Conservation (phyloP, 352 stramenopile genomes). For the Globisporangium acanthophoron region DNA sequence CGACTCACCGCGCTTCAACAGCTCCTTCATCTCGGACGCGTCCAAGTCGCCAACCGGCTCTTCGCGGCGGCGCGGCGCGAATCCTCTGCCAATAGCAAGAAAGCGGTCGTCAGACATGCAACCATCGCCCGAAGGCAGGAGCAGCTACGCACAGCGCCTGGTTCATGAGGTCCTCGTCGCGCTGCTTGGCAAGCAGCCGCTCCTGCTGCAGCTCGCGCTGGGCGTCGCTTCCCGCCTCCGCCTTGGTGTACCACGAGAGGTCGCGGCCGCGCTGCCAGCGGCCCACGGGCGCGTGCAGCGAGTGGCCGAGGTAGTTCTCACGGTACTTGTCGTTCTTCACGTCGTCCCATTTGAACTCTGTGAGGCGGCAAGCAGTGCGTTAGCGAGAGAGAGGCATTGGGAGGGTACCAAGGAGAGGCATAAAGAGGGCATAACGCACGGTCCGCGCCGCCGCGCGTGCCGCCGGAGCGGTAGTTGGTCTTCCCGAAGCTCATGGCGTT, state of each 20-base stretch:
- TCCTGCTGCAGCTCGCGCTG: constrained; percentile 57
- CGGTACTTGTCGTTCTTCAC: constrained; percentile 92
- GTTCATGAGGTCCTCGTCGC: constrained; percentile 89
- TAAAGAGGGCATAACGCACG: constrained; percentile 34
- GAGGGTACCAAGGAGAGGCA: too few species aligned
- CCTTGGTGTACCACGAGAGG: constrained; percentile 87
- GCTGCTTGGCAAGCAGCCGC: constrained; percentile 65
- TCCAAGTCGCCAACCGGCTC: constrained; percentile 50
- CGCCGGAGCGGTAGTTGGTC: constrained; percentile 83
- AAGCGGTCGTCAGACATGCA: too few species aligned
- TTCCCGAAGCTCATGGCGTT: constrained; percentile 73
- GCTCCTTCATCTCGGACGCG: constrained; percentile 78
- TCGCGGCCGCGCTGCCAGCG: constrained; percentile 90
- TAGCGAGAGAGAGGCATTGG: neutral
- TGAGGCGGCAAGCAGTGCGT: neutral
- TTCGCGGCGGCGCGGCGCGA: constrained; percentile 47
- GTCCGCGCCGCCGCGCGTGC: constrained; percentile 82
- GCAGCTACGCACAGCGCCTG: constrained; percentile 64
- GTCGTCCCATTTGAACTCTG: constrained; percentile 92
- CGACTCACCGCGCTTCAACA: constrained; percentile 73
- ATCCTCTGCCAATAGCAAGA: constrained; percentile 29
- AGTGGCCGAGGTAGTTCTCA: constrained; percentile 90
- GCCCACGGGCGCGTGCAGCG: constrained; percentile 80
- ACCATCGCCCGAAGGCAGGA: too few species aligned
- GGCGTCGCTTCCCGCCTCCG: constrained; percentile 26